Evolutionary conservation across 129 eudicot species (phyloP).

Genomic region (Sambucus nigra): DNA sequence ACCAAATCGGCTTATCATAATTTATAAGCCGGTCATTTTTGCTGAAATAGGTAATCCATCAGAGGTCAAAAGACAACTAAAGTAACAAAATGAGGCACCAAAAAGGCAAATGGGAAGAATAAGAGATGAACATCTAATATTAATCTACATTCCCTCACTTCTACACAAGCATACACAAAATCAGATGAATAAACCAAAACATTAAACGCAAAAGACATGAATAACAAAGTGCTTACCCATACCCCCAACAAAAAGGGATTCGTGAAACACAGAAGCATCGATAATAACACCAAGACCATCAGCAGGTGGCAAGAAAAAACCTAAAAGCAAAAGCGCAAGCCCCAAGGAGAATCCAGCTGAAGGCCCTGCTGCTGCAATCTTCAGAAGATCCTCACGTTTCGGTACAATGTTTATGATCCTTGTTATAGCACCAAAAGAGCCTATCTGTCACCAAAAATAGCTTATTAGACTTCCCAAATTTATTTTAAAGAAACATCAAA

Average conservation of each 20-base stretch:
- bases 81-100: background rate
- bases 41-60: no score
- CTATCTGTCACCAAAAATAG: conserved; percentile 83
- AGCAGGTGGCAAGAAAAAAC: conserved; percentile 75
- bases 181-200: no score
- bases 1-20: no score
- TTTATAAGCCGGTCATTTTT: no score
- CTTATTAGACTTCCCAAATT: conserved; percentile 24
- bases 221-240: conserved; percentile 41
- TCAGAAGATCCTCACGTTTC: conserved; percentile 85
- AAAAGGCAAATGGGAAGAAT: no score
- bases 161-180: no score
- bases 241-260: conserved; percentile 93
- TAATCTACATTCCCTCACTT: no score
- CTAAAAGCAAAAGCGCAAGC: conserved; percentile 66
- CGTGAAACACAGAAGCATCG: conserved; percentile 87
- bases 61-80: no score
- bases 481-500: background rate
- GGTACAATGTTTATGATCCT: conserved; percentile 78
- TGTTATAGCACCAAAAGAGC: conserved; percentile 94
- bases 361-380: conserved; percentile 97
- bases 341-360: conserved; percentile 91
- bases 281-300: conserved; percentile 76
- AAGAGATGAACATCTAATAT: no score
- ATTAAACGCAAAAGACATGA: background rate